These are phyloP conservation scores for Plasmodium fragile DNA, from an alignment of 169 alveolate species.

Conservation along the genomic window DNA sequence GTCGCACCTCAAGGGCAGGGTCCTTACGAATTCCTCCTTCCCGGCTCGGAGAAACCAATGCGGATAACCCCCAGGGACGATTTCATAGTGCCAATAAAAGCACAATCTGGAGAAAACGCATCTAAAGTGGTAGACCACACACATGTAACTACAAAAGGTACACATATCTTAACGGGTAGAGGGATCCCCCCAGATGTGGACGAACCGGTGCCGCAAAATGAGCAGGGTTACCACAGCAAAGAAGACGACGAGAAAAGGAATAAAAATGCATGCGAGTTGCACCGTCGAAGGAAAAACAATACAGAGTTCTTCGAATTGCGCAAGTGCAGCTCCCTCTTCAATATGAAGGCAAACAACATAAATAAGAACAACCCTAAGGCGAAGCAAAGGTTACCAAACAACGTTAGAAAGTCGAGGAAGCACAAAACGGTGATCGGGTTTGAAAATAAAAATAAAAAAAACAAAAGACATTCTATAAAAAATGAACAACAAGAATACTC, in stretches of 20 bases:
- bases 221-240: neutral
- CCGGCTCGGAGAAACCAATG: neutral
- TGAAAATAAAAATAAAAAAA: conserved; percentile 38
- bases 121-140: neutral
- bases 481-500: neutral
- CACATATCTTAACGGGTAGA: neutral
- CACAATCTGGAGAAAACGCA: neutral
- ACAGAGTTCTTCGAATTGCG: conserved; percentile 11
- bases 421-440: conserved; percentile 72
- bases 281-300: neutral
- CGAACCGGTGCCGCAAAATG: neutral
- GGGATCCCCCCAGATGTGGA: neutral
- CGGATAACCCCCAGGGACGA: neutral
- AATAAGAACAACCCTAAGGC: neutral
- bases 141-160: neutral
- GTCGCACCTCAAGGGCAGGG: neutral
- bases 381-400: neutral
- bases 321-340: conserved; percentile 37
- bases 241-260: neutral
- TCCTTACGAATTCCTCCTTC: neutral
- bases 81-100: neutral
- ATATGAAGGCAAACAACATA: conserved; percentile 30
- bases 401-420: conserved; percentile 29
- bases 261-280: neutral
- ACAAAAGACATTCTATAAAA: conserved; percentile 1